phyloP scores from a whole-genome alignment of 108 stramenopile species.

The Pseudonitzschia delicatissima region DNA sequence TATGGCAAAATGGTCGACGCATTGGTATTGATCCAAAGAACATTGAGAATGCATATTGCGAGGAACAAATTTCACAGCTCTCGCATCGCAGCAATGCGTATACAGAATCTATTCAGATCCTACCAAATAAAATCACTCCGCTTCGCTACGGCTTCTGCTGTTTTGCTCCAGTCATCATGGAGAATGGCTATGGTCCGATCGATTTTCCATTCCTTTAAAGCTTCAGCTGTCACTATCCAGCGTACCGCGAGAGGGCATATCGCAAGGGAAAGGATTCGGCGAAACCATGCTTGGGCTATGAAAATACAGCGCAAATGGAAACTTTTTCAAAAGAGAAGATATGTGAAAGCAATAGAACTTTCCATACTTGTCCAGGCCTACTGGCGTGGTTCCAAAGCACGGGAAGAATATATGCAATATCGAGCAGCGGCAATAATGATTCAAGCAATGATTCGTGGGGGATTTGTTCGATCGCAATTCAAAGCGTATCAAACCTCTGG shows the following conservation, averaged over 20 bases:
- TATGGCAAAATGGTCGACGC: not conserved
- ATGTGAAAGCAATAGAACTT: not conserved
- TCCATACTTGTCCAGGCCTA: not conserved
- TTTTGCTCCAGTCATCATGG: too few relatives aligned
- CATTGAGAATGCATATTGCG: not conserved
- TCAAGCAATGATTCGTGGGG: not conserved
- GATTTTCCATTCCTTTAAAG: not conserved
- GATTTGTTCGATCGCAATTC: not conserved
- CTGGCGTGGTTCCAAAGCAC: slow-evolving; percentile 6
- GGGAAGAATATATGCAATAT: not conserved
- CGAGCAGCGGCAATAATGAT: not conserved
- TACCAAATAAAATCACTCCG: not conserved
- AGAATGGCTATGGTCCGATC: too few relatives aligned
- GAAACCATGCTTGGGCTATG: too few relatives aligned
- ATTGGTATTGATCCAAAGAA: not conserved
- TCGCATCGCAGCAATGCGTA: not conserved
- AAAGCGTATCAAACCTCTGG: not conserved
- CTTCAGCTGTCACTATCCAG: not conserved
- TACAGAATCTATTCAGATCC: not conserved
- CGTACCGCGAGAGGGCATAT: too few relatives aligned
- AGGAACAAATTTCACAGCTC: not conserved
- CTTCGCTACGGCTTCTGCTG: too few relatives aligned
- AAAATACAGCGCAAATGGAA: too few relatives aligned
- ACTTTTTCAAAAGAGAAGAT: too few relatives aligned
- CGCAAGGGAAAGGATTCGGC: too few relatives aligned